Evolutionary conservation across 2,329 filamentous ascomycete species (phyloP).

Genomic region (Penicillium sumatraense): DNA sequence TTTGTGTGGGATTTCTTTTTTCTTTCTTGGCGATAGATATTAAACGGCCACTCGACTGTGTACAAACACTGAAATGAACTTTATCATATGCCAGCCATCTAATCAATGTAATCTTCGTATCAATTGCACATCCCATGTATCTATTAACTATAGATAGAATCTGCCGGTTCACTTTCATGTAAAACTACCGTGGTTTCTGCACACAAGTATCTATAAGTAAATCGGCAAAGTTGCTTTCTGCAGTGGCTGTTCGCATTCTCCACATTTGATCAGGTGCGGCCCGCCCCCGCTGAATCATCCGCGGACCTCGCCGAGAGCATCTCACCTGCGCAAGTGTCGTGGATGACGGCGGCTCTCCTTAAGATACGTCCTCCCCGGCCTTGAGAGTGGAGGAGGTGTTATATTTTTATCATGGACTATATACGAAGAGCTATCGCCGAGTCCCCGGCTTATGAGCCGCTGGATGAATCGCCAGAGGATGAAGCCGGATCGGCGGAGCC

Average conservation of each 20-base stretch:
- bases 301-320: constrained; percentile 3
- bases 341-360: neutral
- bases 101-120: no score
- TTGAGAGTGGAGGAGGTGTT: neutral
- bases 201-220: neutral
- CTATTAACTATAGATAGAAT: no score
- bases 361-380: neutral
- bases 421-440: constrained; percentile 39
- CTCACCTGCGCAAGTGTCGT: neutral
- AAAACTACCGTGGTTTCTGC: no score
- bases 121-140: no score
- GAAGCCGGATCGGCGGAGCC: constrained; percentile 33
- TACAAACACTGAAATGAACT: constrained; percentile 20
- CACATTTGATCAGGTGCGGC: neutral
- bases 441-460: constrained; percentile 36
- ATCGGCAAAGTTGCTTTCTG: neutral
- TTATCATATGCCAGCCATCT: neutral
- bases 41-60: constrained; percentile 11
- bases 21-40: constrained; percentile 22
- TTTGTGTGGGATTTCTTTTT: constrained; percentile 12
- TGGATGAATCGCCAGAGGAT: constrained; percentile 33
- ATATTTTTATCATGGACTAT: constrained; percentile 34
- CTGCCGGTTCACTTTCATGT: no score
- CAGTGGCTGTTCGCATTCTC: neutral
- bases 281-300: constrained; percentile 17